Evolutionary conservation across 2,329 filamentous ascomycete genomes (phyloP), one percentile per base, ranked within the genome.

Genomic region (Cercospora sp.): DNA sequence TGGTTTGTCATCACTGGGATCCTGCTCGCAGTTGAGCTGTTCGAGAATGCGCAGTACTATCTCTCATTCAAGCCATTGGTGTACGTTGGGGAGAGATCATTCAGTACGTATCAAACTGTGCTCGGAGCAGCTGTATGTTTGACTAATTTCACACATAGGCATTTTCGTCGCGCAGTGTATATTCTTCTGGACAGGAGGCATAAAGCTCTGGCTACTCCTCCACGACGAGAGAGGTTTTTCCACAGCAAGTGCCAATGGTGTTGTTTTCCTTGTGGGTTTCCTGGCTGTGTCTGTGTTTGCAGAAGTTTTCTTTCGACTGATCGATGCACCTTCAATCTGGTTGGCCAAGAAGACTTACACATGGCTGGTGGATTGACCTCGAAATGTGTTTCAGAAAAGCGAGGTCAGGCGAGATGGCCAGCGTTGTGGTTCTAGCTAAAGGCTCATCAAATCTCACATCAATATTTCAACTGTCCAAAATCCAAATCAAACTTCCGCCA

Each of bases 141-240:
- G 31, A 28, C 58, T 68, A 69, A 61, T 70, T 5, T 13, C 6
- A 1, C 30, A 5, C 30, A 5, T 18, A 77, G 75, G 75, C 39
- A 68, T 76, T 16, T 77, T 75, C 64, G 64, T 73, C 3, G 74
- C 73, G 0, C 74, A 75, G 30, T 72, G 69, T 51, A 71, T 76
- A 13, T 58, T 76, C 51, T 74, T 76, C 66, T 77, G 73, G 70
- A 75, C 73, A 1, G 72, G 66, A 3, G 74, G 75, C 26, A 75
- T 76, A 62, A 74, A 75, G 60, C 67, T 77, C 2, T 77, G 69
- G 69, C 66, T 77, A 1, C 67, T 67, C 42, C 69, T 76, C 28
- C 61, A 67, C 48, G 66, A 67, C 13, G 30, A 70, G 0, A 42
- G 53, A 9, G 69, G 66, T 5, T 28, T 69, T 8, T 64, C 48